Conservation (phyloP, 441 rosid genomes). For the Corymbia calophylla region DNA sequence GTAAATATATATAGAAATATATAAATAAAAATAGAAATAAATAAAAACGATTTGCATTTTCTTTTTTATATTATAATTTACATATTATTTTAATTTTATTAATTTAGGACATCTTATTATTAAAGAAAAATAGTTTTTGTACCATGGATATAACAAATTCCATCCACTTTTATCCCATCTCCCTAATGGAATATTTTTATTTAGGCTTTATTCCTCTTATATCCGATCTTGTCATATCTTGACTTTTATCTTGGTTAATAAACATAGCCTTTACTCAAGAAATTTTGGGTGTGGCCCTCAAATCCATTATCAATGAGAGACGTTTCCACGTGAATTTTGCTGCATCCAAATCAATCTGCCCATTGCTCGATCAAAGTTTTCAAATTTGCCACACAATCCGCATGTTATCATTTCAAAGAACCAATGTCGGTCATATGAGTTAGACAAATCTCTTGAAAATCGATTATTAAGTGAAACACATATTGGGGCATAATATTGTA, state of each 20-base stretch:
- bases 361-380: not conserved
- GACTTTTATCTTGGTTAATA: not conserved
- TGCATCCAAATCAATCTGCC: not conserved
- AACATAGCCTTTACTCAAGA: not conserved
- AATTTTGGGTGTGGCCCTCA: not conserved
- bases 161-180: not conserved
- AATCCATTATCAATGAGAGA: not conserved
- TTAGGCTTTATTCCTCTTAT: not conserved
- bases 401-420: not conserved
- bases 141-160: not conserved
- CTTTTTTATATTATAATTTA: not conserved
- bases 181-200: not conserved
- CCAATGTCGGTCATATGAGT: not conserved
- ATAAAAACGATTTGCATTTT: not conserved
- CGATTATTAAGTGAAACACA: not conserved
- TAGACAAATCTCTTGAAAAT: not conserved
- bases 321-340: not conserved
- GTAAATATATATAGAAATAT: not conserved
- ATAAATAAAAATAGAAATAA: not conserved
- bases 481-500: not conserved
- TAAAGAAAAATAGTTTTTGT: not conserved
- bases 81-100: not conserved
- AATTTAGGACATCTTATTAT: not conserved
- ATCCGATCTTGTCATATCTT: not conserved
- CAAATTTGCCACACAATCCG: not conserved